Percentiles rank a stretch among this genome's conserved stretches.
Conservation (phyloP, 352 stramenopile genomes). For the Phytophthora podocarpi region DNA sequence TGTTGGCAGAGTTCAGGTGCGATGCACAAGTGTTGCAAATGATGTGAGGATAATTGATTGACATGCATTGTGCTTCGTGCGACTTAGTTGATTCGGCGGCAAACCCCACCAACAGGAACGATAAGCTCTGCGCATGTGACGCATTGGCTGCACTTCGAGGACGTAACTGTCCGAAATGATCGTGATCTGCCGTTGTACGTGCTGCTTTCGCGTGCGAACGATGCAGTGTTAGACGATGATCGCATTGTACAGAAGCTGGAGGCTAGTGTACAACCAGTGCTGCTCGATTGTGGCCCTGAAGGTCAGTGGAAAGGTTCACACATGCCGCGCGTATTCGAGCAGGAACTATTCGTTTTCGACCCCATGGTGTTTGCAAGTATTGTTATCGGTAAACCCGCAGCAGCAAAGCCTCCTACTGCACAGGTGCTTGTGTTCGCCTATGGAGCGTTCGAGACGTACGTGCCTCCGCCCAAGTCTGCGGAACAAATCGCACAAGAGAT, state of each 20-base stretch:
- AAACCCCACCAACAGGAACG: background rate
- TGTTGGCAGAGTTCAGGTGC: conserved; percentile 32
- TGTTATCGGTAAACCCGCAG: conserved; percentile 63
- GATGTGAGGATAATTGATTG: background rate
- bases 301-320: conserved; percentile 68
- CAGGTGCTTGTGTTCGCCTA: conserved; percentile 56
- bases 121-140: conserved; percentile 5
- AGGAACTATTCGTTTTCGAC: conserved; percentile 64
- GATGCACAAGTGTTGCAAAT: background rate
- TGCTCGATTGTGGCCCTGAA: conserved; percentile 63
- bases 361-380: conserved; percentile 54
- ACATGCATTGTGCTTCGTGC: conserved; percentile 5
- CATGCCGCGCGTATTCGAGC: conserved; percentile 52
- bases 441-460: conserved; percentile 62
- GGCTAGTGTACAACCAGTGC: conserved; percentile 43
- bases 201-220: conserved; percentile 46
- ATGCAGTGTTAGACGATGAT: conserved; percentile 33
- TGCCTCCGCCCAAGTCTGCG: conserved; percentile 52
- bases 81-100: conserved; percentile 11
- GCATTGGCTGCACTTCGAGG: conserved; percentile 62
- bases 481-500: conserved; percentile 53
- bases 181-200: conserved; percentile 62
- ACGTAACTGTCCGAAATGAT: conserved; percentile 64
- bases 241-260: conserved; percentile 45
- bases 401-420: conserved; percentile 54